Evolutionary conservation across 1,284 basidiomycete genomes (phyloP), one percentile per base, ranked within the genome.

Genomic region (Pseudozyma sp.): DNA sequence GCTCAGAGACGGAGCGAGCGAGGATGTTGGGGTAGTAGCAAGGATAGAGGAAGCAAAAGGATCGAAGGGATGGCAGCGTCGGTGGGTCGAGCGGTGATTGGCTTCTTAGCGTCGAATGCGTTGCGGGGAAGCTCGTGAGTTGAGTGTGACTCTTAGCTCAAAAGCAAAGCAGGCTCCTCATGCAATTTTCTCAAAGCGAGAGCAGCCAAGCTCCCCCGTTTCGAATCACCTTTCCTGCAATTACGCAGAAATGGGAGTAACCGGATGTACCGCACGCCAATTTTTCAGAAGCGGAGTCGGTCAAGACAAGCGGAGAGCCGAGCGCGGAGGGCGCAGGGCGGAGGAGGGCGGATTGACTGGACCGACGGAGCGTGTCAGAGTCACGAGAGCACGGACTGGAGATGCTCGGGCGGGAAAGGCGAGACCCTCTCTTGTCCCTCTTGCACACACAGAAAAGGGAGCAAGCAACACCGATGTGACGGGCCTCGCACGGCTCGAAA

Each of bases 41-140:
- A 17, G 33, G 16, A 29, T 19, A 46, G 44, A 17, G 7, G 30
- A 16, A 11, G n/a, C n/a, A 24, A 35, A 17, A 17, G 33, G 33
- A 35, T 17, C 34, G 34, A 33, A 8, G 7, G 7, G 49, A 42
- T 10, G 35, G 9, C 35, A 42, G 39, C 16, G 13, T n/a, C 50
- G 30, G n/a, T 13, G 33, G n/a, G 17, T 50, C 34, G 19, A 29
- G 39, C 33, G 39, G 7, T 54, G 63, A 50, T 50, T 44, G 43
- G 43, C 43, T 44, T 44, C 13, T 19, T 7, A 13, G 19, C 9
- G 24, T 24, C 24, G 24, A 24, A 24, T 19, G 9, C 19, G 47
- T 40, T 65, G 63, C 63, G 63, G 63, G 63, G 63, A 54, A 66
- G 63, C 52, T 58, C 19, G 47, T 50, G 52, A 42, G 39, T 51